Conservation (phyloP, 2,329 filamentous ascomycete genomes). For the Aspergillus ibericus region DNA sequence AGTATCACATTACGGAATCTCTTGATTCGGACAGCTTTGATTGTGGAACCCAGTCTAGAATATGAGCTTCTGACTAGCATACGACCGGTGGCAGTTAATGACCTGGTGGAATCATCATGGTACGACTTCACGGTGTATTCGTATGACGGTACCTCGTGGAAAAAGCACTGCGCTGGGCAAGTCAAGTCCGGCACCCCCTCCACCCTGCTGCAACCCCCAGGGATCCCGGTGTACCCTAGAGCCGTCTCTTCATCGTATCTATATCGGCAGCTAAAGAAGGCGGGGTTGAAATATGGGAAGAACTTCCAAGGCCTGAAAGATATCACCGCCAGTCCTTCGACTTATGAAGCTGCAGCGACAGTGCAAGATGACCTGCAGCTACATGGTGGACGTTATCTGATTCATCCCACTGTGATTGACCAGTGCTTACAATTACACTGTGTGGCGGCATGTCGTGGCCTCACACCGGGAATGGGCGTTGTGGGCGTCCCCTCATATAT, state of each 20-base stretch:
- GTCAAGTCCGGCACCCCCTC: neutral
- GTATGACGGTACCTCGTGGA: slow-evolving; percentile 1
- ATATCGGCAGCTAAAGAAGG: slow-evolving; percentile 6
- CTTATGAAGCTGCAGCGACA: neutral
- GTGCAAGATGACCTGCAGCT: neutral
- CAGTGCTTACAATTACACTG: slow-evolving; percentile 16
- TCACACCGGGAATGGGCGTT: neutral
- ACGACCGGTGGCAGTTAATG: neutral
- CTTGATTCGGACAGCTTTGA: neutral
- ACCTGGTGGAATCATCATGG: slow-evolving; percentile 11
- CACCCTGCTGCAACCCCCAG: neutral
- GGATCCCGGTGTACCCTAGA: neutral
- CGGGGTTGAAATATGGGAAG: slow-evolving; percentile 12
- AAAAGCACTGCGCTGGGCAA: slow-evolving; percentile 13
- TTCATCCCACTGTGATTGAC: slow-evolving; percentile 20
- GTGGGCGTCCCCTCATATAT: slow-evolving; percentile 6
- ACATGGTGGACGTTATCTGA: neutral
- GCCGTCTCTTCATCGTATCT: neutral
- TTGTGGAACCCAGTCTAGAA: neutral
- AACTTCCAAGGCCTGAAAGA: slow-evolving; percentile 13
- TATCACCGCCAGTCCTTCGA: slow-evolving; percentile 11
- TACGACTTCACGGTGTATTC: slow-evolving; percentile 16
- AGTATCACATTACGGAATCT: slow-evolving; percentile 1
- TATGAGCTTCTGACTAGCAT: slow-evolving; percentile 18
- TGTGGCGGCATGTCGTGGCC: slow-evolving; percentile 12